Percentiles rank a stretch among this genome's conserved stretches.
Conservation (phyloP, 257 asterid genomes). For the Jasminum sambac region DNA sequence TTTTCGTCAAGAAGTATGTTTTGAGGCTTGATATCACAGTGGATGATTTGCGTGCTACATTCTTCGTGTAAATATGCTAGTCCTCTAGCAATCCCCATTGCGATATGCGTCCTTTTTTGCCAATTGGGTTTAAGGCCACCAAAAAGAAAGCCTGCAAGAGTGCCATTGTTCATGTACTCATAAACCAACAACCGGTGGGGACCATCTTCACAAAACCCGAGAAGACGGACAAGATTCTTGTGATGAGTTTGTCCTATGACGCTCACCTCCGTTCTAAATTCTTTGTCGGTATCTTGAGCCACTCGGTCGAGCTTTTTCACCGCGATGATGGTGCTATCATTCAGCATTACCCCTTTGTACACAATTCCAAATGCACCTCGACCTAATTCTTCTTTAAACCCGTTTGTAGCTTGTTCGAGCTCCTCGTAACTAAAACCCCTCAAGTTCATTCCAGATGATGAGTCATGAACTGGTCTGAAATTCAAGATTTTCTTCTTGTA, state of each 20-base stretch:
- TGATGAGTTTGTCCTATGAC: conserved; percentile 41
- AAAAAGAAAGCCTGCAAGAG: conserved; percentile 29
- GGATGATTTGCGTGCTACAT: conserved; percentile 39
- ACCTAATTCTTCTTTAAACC: conserved; percentile 35
- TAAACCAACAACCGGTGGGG: conserved; percentile 33
- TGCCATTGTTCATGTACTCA: conserved; percentile 40
- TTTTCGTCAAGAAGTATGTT: conserved; percentile 44
- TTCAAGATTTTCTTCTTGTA: neutral
- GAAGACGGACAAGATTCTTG: conserved; percentile 37
- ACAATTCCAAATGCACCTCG: conserved; percentile 36
- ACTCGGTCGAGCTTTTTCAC: conserved; percentile 37
- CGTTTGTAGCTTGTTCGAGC: conserved; percentile 32
- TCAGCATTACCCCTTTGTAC: conserved; percentile 23
- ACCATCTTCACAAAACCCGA: conserved; percentile 37
- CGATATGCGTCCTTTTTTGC: conserved; percentile 32
- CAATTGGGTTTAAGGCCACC: conserved; percentile 29
- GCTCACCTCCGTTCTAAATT: conserved; percentile 40
- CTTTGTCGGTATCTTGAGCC: conserved; percentile 25
- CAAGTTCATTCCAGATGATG: conserved; percentile 10
- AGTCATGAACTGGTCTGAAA: neutral
- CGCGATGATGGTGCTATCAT: conserved; percentile 13
- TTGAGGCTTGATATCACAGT: conserved; percentile 43
- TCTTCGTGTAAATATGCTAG: conserved; percentile 41
- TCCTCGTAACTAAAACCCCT: conserved; percentile 21
- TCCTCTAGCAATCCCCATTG: conserved; percentile 34